A percentile compares a stretch with the other conserved stretches of the same genome.
Conservation (phyloP, 441 rosid genomes). For the Syzygium malaccense region DNA sequence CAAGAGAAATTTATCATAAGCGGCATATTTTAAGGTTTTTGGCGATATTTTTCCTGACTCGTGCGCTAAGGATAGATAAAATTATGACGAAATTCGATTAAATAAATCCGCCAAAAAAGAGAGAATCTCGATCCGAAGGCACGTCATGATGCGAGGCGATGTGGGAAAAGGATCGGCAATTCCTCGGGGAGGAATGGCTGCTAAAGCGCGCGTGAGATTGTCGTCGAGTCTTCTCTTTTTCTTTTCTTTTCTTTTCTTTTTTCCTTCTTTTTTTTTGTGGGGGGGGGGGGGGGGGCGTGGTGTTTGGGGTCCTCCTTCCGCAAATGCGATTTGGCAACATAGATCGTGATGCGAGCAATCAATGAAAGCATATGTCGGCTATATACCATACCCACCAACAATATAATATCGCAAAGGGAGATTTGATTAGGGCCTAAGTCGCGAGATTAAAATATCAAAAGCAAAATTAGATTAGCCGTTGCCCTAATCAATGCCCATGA, state of each 20-base stretch:
- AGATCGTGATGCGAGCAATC: constrained; percentile 12
- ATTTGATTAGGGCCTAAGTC: background rate
- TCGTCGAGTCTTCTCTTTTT: background rate
- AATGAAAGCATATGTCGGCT: constrained; percentile 31
- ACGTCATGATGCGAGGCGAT: background rate
- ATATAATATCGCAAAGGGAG: background rate
- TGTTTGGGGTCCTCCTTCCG: background rate
- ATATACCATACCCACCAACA: constrained; percentile 23
- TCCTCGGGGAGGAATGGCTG: background rate
- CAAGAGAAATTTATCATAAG: background rate
- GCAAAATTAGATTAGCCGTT: background rate
- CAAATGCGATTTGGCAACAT: background rate
- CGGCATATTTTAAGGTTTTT: no score
- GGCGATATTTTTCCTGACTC: fast-evolving
- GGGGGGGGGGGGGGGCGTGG: no score
- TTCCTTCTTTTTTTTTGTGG: no score
- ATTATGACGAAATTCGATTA: background rate
- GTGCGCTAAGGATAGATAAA: no score
- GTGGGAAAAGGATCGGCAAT: background rate
- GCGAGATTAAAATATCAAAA: constrained; percentile 3
- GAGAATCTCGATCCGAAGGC: background rate
- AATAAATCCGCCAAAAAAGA: background rate
- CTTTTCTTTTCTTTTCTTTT: background rate
- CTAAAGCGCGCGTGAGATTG: background rate
- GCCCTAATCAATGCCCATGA: background rate